Evolutionary conservation across 2,329 filamentous ascomycete genomes (phyloP), one percentile per base, ranked within the genome.

Genomic region (Didymella lethalis): DNA sequence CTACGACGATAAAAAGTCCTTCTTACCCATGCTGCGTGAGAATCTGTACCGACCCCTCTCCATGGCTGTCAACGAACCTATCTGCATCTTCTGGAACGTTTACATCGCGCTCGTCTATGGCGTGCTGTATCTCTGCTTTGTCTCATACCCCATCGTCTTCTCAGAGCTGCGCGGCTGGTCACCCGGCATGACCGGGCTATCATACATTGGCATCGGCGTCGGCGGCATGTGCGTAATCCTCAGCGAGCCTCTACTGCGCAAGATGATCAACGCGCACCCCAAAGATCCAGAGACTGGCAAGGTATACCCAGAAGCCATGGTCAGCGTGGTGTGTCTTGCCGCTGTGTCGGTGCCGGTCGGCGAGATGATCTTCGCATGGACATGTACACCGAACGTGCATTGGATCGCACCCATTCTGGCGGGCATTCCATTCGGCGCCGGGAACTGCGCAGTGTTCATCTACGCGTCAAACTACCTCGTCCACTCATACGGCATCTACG

Each of bases 91-190:
- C 73, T 94, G 87, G 87, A 85, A 90, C 69, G 75, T 88, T 32
- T 90, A 90, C 65, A 86, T 90, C 63, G 85, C 90, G 0, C 80
- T 96, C 38, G 86, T 96, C 34, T 97, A 97, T 74, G 91, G 88
- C 18, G 92, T 96, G 40, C 82, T 97, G 1, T 95, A 95, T 71
- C 86, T 97, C 31, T 96, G 92, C 77, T 97, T 97, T 79, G 89
- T 96, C 16, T 92, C 91, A 12, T 96, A 96, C 74, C 93, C 93
- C 0, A 90, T 96, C 59, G 90, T 96, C 57, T 97, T 95, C 77
- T 82, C 83, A 11, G 81, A 89, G 40, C 78, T 86, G 57, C 89
- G 93, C 18, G 91, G 91, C 60, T 97, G 93, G 93, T 83, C 83
- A 2, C 82, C 89, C 0, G 88, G 90, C 1, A 50, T 90, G 34